Base-by-base conservation (phyloP, 2,329 filamentous ascomycete species). In the Macroventuria anomochaeta region DNA sequence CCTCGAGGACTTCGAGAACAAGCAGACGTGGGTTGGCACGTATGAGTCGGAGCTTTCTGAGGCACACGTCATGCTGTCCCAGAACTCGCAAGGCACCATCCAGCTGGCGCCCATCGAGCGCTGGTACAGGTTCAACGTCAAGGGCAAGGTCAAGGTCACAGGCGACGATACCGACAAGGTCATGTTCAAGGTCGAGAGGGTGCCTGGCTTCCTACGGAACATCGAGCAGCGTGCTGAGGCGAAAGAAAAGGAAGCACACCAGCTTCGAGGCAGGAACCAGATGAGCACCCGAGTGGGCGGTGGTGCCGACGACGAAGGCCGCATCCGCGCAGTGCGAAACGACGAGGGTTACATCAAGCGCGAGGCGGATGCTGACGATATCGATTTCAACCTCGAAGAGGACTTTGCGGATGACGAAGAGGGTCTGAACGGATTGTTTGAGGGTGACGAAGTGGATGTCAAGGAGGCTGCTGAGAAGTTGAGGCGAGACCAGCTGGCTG, bases 1-100 rank as follows among this genome's bases (percentile, higher is more conserved):
- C 72, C 76, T 99, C 29, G 95, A 99, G 72, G 95, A 99, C 73
- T 96, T 93, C 33, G 93, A 99, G 68, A 91, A 92, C 60, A 96
- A 93, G 74, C 93, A 96, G 65, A 89, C 90, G 2, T 97, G 93
- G 91, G 88, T 95, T 28, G 95, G 93, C 37, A 89, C 88, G 51
- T 97, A 97, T 65, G 90, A 97, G 66, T 89, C 89, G 21, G 90
- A 92, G 15, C 82, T 97, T 31, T 96, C 93, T 0, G 88, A 93
- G 65, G 82, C 80, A 1, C 87, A 90, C 44, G 90, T 92, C 43
- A 88, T 96, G 61, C 88, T 96, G 47, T 61, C 63, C 11, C 83
- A 91, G 36, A 88, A 91, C 28, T 81, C 81, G 2, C 85, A 65
- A n/a, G 55, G 62, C 21, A 57, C 58, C 28, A 95, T 96, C 71